Conservation (phyloP, 176 grass and related monocot species). For the Rhynchospora pubera region DNA sequence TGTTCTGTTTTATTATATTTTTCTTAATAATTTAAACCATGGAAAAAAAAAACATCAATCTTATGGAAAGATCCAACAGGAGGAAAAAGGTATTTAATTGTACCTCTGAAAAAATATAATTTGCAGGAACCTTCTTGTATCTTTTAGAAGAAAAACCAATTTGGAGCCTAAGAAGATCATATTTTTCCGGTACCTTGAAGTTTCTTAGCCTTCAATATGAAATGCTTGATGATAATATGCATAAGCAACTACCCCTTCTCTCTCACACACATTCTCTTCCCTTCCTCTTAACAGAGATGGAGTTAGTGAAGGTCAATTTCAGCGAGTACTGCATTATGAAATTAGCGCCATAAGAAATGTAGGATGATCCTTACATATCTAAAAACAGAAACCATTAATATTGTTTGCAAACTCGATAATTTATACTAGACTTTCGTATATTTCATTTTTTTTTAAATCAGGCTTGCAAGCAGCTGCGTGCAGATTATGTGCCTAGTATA, state of each 20-base stretch:
- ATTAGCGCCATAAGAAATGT: conserved; percentile 50
- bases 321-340: conserved; percentile 51
- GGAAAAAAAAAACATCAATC: too few relatives aligned
- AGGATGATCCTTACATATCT: not conserved
- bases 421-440: not conserved
- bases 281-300: conserved; percentile 48
- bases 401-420: not conserved
- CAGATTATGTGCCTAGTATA: conserved; percentile 36
- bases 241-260: not conserved
- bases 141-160: conserved; percentile 9
- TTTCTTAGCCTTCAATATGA: not conserved
- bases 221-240: not conserved
- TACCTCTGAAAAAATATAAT: not conserved
- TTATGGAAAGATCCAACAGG: too few relatives aligned
- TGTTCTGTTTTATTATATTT: conserved; percentile 19
- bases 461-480: conserved; percentile 61
- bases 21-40: too few relatives aligned
- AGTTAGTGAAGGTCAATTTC: conserved; percentile 71
- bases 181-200: not conserved
- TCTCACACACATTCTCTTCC: not conserved
- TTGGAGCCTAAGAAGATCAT: not conserved
- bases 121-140: not conserved
- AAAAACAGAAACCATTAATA: not conserved
- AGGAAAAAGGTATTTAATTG: not conserved
- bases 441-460: not conserved